A percentile compares a stretch with the other conserved stretches of the same genome.
phyloP scores from a whole-genome alignment of 2,329 filamentous ascomycete species.

The Sporothrix brasiliensis region DNA sequence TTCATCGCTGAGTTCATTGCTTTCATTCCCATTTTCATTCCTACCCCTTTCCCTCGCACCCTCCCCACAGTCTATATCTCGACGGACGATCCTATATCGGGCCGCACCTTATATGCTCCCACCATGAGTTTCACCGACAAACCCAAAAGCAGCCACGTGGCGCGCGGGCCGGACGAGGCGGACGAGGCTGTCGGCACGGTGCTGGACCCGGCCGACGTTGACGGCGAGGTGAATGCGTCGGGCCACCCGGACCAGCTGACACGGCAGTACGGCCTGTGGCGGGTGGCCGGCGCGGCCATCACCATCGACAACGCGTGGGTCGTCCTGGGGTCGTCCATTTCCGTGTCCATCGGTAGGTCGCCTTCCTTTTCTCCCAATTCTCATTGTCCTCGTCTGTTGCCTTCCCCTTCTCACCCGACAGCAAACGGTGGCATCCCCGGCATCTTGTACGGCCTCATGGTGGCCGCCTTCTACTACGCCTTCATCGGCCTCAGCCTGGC shows the following conservation, averaged over 20 bases:
- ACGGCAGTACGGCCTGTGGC: conserved; percentile 63
- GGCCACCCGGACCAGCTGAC: conserved; percentile 66
- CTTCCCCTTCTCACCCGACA: conserved; percentile 32
- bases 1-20: too few relatives aligned
- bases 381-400: conserved; percentile 3
- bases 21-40: too few relatives aligned
- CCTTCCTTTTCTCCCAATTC: not conserved
- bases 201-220: not conserved
- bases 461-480: conserved; percentile 49
- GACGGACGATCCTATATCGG: not conserved
- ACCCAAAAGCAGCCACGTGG: not conserved
- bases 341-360: conserved; percentile 52
- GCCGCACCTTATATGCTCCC: not conserved
- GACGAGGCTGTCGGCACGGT: conserved; percentile 26
- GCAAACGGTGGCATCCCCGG: conserved; percentile 50
- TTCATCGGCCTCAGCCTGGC: conserved; percentile 49
- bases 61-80: not conserved
- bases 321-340: conserved; percentile 63
- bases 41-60: too few relatives aligned
- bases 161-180: not conserved
- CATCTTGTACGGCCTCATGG: conserved; percentile 49
- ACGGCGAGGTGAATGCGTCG: conserved; percentile 57
- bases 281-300: conserved; percentile 61
- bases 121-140: conserved; percentile 8
- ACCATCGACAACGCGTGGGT: conserved; percentile 69